Evolutionary conservation across 2,329 filamentous ascomycete species (phyloP).

Genomic region (Aureobasidium melanogenum): DNA sequence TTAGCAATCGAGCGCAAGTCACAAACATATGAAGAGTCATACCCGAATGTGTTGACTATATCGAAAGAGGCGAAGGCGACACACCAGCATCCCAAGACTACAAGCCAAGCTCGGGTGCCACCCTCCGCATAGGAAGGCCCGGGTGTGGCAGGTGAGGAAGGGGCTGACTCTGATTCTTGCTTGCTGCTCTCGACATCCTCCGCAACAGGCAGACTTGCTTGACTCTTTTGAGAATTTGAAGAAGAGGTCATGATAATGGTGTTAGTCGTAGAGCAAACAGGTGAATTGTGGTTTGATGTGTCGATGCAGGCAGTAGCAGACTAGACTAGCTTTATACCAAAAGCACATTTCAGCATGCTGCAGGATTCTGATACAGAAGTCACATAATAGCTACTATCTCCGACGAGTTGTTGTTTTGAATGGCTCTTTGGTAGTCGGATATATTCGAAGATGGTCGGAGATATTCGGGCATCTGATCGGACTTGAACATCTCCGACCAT

Average conservation of each 20-base stretch:
- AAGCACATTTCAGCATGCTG: not conserved
- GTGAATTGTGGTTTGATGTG: not conserved
- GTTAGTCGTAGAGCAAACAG: not conserved
- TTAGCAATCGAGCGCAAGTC: not conserved
- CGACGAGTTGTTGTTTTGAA: not conserved
- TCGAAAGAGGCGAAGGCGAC: conserved; percentile 12
- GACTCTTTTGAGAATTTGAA: not conserved
- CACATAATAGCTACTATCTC: not conserved
- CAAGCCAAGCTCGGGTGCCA: conserved; percentile 12
- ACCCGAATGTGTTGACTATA: conserved; percentile 12
- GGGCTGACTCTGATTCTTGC: not conserved
- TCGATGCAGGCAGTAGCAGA: not conserved
- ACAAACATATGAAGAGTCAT: not conserved
- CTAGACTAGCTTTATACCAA: not conserved
- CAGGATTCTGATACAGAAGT: too few species aligned
- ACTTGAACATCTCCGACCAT: not conserved
- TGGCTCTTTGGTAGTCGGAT: not conserved
- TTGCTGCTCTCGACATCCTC: not conserved
- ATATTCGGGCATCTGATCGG: not conserved
- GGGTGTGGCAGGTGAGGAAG: not conserved
- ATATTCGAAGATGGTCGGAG: not conserved
- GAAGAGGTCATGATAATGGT: not conserved
- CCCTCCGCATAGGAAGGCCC: conserved; percentile 10
- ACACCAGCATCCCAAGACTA: conserved; percentile 13
- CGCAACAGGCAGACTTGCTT: not conserved